Percentiles rank a stretch among this genome's conserved stretches.
Conservation (phyloP, 805 yeast species). For the Kuraishia borneana region DNA sequence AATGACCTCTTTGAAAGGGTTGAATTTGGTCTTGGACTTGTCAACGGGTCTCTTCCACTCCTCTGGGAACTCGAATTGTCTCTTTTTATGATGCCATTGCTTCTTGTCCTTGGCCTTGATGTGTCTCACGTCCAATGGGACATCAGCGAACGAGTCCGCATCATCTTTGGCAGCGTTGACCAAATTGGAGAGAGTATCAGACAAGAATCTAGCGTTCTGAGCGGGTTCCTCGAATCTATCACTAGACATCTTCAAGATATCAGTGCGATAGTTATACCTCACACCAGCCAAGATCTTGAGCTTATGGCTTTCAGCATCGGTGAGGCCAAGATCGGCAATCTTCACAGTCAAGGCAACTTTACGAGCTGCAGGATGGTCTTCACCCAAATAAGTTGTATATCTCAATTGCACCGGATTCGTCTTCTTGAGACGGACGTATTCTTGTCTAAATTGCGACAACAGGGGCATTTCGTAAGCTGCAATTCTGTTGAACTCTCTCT, state of each 20-base stretch:
- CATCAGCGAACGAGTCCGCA: constrained; percentile 53
- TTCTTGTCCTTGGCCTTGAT: constrained; percentile 31
- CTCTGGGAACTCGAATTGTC: constrained; percentile 51
- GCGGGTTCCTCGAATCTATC: constrained; percentile 64
- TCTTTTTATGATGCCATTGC: constrained; percentile 27
- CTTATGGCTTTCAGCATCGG: constrained; percentile 50
- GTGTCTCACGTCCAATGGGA: constrained; percentile 77
- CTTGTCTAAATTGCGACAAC: constrained; percentile 63
- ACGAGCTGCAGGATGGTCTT: constrained; percentile 54
- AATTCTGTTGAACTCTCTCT: constrained; percentile 65
- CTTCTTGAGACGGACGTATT: constrained; percentile 38
- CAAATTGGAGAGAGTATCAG: constrained; percentile 50
- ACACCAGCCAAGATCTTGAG: constrained; percentile 70
- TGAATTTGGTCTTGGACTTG: constrained; percentile 40
- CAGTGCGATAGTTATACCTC: constrained; percentile 55
- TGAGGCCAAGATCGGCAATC: constrained; percentile 42
- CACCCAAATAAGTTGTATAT: constrained; percentile 68
- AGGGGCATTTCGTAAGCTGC: constrained; percentile 91
- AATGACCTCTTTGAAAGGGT: constrained; percentile 7
- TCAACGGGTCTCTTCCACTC: constrained; percentile 71
- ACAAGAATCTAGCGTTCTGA: constrained; percentile 72
- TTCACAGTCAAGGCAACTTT: constrained; percentile 54
- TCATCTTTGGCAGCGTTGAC: constrained; percentile 54
- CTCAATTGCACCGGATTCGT: constrained; percentile 52
- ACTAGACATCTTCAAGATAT: constrained; percentile 52